A percentile compares a stretch with the other conserved stretches of the same genome.
These are phyloP conservation scores for Sphaerosporella brunnea DNA, from an alignment of 495 filamentous ascomycete species.

Conservation along the genomic window DNA sequence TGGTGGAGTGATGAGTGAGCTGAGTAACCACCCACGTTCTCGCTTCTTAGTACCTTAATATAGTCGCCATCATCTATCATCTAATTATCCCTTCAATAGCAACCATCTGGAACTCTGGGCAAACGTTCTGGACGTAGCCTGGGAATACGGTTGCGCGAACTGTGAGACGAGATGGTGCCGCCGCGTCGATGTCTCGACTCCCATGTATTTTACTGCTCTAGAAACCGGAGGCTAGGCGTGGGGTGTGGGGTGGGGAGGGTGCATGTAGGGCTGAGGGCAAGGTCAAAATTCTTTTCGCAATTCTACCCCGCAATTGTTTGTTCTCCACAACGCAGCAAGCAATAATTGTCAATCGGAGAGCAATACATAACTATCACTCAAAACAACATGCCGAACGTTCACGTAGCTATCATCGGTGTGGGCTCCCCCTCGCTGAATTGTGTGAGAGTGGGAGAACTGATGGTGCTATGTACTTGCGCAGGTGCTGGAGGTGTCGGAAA, in stretches of 20 bases:
- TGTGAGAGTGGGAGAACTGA: not conserved
- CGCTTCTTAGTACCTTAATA: too few relatives aligned
- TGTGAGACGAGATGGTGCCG: too few relatives aligned
- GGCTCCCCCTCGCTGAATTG: not conserved
- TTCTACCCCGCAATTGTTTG: conserved; percentile 3
- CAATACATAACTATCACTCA: not conserved
- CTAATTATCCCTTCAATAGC: too few relatives aligned
- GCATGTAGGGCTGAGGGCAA: conserved; percentile 3
- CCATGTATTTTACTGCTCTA: too few relatives aligned
- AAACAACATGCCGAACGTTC: conserved; percentile 22
- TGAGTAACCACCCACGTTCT: too few relatives aligned
- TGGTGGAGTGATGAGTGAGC: not conserved
- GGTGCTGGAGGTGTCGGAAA: conserved; percentile 87
- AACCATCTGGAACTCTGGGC: too few relatives aligned
- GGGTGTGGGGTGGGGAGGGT: not conserved
- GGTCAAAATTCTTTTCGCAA: not conserved
- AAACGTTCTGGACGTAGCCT: too few relatives aligned
- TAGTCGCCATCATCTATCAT: too few relatives aligned
- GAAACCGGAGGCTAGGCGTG: not conserved
- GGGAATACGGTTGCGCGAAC: too few relatives aligned
- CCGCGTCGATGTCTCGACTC: too few relatives aligned
- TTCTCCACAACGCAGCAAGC: not conserved
- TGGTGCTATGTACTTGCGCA: conserved; percentile 26
- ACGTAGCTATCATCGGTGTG: conserved; percentile 30
- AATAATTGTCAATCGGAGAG: not conserved